phyloP scores from a whole-genome alignment of 164 flowering plant genomes.

The Dillenia turbinata region DNA sequence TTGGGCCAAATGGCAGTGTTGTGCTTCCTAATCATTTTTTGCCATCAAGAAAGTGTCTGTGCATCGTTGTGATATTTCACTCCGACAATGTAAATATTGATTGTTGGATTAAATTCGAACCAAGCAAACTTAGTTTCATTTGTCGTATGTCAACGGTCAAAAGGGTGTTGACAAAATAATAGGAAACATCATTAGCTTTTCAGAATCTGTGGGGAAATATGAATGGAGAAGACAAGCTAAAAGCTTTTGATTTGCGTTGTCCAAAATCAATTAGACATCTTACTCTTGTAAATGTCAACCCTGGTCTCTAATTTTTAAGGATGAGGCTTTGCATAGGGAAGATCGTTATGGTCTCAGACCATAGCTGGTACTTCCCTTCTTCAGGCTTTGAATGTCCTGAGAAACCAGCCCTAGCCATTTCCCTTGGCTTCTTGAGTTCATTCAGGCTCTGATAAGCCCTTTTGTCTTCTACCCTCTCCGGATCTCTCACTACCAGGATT shows the following conservation, averaged over 20 bases:
- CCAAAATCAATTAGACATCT: no score
- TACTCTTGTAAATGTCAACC: not conserved
- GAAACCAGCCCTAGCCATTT: slow-evolving; percentile 55
- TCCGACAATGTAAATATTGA: no score
- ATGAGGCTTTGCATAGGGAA: slow-evolving; percentile 9
- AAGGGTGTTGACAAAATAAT: no score
- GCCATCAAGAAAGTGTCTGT: no score
- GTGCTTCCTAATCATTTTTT: no score
- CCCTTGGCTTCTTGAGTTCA: slow-evolving; percentile 42
- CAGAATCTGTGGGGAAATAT: not conserved
- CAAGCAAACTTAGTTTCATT: no score
- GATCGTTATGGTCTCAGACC: slow-evolving; percentile 11
- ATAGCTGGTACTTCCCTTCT: slow-evolving; percentile 32
- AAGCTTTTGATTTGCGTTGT: not conserved
- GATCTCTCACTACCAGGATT: slow-evolving; percentile 8
- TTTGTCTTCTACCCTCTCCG: slow-evolving; percentile 23
- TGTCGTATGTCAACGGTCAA: no score
- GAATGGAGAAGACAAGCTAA: not conserved
- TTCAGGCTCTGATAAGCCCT: slow-evolving; percentile 27
- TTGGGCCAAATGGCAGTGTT: no score
- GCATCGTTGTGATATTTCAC: no score
- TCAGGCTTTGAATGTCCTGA: slow-evolving; percentile 26
- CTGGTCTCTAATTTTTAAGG: slow-evolving; percentile 7
- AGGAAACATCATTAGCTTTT: not conserved
- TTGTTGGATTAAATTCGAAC: no score